Conservation (phyloP, 768 basidiomycete species). For the Antrodiella citrinella region DNA sequence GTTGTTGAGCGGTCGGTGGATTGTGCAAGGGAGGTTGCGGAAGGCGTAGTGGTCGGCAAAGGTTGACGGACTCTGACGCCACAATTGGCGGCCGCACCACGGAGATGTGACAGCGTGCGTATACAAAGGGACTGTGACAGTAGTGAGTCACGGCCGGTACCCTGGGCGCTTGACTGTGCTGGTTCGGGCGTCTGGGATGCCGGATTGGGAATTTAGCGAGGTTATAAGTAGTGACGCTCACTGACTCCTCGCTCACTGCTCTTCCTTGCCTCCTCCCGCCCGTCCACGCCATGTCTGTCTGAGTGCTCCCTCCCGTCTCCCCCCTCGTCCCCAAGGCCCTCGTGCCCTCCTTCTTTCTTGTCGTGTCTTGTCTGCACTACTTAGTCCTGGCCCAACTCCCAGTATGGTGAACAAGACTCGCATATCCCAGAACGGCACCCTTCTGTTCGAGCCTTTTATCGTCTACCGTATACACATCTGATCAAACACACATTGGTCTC, state of each 20-base stretch:
- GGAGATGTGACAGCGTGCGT: conserved; percentile 5
- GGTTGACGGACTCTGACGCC: neutral
- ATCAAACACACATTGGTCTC: conserved; percentile 14
- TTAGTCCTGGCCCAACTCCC: conserved; percentile 22
- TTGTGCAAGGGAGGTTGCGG: conserved; percentile 2
- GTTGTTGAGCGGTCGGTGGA: neutral
- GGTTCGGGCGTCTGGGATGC: no score
- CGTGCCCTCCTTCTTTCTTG: conserved; percentile 15
- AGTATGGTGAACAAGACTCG: conserved; percentile 84
- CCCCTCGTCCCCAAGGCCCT: conserved; percentile 8
- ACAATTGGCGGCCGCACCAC: conserved; percentile 15
- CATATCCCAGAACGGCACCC: conserved; percentile 78
- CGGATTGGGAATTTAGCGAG: no score
- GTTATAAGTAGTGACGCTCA: no score
- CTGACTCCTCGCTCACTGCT: conserved; percentile 7
- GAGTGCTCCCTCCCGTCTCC: conserved; percentile 24
- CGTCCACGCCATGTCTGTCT: conserved; percentile 30
- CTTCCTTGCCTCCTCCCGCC: conserved; percentile 16
- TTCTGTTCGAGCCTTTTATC: conserved; percentile 81
- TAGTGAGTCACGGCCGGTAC: neutral
- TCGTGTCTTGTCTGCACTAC: conserved; percentile 20
- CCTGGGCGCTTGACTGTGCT: neutral
- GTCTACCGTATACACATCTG: conserved; percentile 77
- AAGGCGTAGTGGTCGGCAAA: neutral
- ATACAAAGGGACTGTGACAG: conserved; percentile 29